phyloP scores from a whole-genome alignment of 108 stramenopile genomes.

The Schizochytrium sp. region DNA sequence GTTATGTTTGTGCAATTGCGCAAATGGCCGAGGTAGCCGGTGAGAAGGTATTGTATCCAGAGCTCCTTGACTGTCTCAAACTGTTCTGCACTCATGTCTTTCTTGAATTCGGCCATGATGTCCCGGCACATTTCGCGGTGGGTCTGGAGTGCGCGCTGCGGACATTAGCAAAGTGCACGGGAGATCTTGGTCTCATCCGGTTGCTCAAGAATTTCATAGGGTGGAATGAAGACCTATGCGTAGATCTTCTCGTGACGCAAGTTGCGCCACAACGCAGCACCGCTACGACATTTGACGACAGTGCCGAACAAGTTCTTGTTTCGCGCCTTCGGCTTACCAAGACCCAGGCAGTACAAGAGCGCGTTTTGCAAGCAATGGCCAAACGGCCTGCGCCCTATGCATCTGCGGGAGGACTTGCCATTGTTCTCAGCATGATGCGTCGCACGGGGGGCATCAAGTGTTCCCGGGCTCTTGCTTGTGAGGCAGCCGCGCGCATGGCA shows the following conservation, averaged over 20 bases:
- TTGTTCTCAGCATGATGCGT: neutral
- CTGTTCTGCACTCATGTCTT: neutral
- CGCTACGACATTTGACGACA: neutral
- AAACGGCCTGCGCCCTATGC: neutral
- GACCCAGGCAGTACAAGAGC: neutral
- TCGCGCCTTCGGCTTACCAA: neutral
- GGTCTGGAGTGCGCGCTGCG: neutral
- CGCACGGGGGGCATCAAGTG: neutral
- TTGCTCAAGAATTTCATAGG: neutral
- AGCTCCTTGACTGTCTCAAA: neutral
- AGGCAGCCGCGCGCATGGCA: neutral
- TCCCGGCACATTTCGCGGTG: neutral
- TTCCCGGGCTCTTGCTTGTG: neutral
- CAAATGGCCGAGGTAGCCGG: neutral
- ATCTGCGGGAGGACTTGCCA: neutral
- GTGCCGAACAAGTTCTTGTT: neutral
- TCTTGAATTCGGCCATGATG: neutral
- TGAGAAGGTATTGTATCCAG: neutral
- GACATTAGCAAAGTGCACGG: neutral
- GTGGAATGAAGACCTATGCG: neutral
- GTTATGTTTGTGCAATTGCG: neutral
- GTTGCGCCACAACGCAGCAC: neutral
- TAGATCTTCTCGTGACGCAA: neutral
- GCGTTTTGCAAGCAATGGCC: neutral
- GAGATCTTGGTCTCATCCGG: neutral